phyloP scores from a whole-genome alignment of 352 stramenopile genomes.

The Globisporangium polare region DNA sequence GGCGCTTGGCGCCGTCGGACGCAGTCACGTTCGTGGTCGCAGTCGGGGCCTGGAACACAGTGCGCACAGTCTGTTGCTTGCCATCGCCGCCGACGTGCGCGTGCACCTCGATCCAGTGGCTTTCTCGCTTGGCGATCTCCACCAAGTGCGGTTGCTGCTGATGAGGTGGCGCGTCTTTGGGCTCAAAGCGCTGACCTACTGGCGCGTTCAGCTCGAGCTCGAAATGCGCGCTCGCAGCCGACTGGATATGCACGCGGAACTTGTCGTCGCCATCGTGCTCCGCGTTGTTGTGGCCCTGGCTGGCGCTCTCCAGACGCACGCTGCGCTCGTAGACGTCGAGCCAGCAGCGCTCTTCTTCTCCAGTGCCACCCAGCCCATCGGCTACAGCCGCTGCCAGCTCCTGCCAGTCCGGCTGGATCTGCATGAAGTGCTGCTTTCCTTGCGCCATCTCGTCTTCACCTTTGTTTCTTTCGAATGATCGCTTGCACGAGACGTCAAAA shows the following conservation, averaged over 20 bases:
- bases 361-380: background rate
- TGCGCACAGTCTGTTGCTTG: constrained; percentile 20
- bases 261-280: background rate
- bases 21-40: constrained; percentile 19
- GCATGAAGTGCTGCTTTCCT: constrained; percentile 34
- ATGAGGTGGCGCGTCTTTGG: background rate
- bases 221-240: constrained; percentile 31
- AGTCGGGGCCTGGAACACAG: constrained; percentile 54
- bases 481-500: background rate
- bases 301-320: constrained; percentile 7
- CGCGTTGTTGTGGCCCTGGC: background rate
- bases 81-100: constrained; percentile 10
- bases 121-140: constrained; percentile 28
- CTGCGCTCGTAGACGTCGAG: constrained; percentile 53
- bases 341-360: constrained; percentile 30
- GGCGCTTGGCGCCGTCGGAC: constrained; percentile 5
- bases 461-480: background rate
- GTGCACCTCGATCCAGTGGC: constrained; percentile 48
- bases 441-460: background rate
- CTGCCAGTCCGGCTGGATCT: constrained; percentile 67
- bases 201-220: constrained; percentile 27
- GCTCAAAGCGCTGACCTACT: constrained; percentile 1
- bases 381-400: constrained; percentile 3
- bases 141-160: constrained; percentile 19
- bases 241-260: constrained; percentile 13